These are phyloP conservation scores for Phascolomyces articulosus DNA, from an alignment of 371 early-diverging fungal species.

Conservation along the genomic window DNA sequence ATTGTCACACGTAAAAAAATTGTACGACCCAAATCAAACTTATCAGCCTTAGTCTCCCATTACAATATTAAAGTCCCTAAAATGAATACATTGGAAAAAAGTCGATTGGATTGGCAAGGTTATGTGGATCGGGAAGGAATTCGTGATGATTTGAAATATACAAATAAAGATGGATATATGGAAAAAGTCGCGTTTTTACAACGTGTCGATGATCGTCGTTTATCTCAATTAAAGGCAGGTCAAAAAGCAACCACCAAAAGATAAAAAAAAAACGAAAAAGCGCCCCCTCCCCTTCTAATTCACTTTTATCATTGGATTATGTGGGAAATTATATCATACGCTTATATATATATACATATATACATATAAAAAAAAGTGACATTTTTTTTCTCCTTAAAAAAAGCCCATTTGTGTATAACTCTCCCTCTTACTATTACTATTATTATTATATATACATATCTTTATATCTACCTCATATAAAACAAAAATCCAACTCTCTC, in stretches of 20 bases:
- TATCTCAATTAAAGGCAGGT: slow-evolving; percentile 45
- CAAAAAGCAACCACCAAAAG: slow-evolving; percentile 23
- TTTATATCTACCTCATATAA: no score
- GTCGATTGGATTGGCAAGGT: slow-evolving; percentile 71
- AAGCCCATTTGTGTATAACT: no score
- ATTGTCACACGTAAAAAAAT: slow-evolving; percentile 15
- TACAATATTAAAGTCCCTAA: slow-evolving; percentile 71
- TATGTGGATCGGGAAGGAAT: slow-evolving; percentile 71
- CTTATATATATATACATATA: no score
- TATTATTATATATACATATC: no score
- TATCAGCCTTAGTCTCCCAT: slow-evolving; percentile 59
- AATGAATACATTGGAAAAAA: slow-evolving; percentile 73
- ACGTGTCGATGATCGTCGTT: slow-evolving; percentile 59
- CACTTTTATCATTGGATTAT: no score
- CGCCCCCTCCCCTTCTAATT: background rate
- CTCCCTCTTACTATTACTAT: no score
- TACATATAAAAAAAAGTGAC: no score
- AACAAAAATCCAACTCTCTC: no score
- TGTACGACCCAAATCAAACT: slow-evolving; percentile 51
- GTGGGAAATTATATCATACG: no score
- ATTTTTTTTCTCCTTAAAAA: no score
- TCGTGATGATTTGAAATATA: slow-evolving; percentile 66
- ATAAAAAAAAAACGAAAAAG: slow-evolving; percentile 18
- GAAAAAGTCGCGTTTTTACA: slow-evolving; percentile 67
- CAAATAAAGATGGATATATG: slow-evolving; percentile 73